Percentiles rank a stretch among this genome's conserved stretches.
phyloP scores from a whole-genome alignment of 331 rosid genomes.

The Quercus lobata region DNA sequence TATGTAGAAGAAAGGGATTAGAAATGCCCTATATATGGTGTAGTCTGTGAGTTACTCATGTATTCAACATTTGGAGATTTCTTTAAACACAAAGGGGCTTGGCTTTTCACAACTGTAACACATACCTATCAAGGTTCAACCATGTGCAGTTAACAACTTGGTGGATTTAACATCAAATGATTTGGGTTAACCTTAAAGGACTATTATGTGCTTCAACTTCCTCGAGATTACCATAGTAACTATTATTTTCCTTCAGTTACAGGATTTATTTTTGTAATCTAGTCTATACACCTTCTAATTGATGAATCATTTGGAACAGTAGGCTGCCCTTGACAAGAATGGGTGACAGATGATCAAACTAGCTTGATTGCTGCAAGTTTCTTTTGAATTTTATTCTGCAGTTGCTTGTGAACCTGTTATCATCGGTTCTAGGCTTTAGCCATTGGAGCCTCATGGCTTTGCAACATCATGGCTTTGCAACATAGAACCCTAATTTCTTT shows the following conservation, averaged over 20 bases:
- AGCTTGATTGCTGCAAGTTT: neutral
- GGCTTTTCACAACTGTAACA: neutral
- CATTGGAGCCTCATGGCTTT: constrained; percentile 13
- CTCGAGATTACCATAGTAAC: neutral
- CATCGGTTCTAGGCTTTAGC: constrained; percentile 1
- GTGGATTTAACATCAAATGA: neutral
- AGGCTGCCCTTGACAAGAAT: neutral
- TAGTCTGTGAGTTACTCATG: too few relatives aligned
- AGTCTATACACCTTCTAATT: neutral
- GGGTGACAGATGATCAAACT: constrained; percentile 2
- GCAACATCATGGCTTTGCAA: constrained; percentile 15
- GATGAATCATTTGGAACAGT: neutral
- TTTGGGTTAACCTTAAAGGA: neutral
- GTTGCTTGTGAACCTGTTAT: constrained; percentile 11
- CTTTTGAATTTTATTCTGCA: constrained; percentile 9
- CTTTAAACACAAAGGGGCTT: neutral
- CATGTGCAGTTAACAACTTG: neutral
- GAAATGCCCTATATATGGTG: neutral
- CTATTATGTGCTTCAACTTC: neutral
- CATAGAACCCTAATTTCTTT: neutral
- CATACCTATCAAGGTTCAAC: neutral
- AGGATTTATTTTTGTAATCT: neutral
- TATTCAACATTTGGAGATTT: neutral
- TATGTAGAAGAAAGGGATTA: neutral
- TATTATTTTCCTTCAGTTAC: neutral